Evolutionary conservation across 2,329 filamentous ascomycete species (phyloP), one percentile per base, ranked within the genome.

Genomic region (Lasiodiplodia citricola): DNA sequence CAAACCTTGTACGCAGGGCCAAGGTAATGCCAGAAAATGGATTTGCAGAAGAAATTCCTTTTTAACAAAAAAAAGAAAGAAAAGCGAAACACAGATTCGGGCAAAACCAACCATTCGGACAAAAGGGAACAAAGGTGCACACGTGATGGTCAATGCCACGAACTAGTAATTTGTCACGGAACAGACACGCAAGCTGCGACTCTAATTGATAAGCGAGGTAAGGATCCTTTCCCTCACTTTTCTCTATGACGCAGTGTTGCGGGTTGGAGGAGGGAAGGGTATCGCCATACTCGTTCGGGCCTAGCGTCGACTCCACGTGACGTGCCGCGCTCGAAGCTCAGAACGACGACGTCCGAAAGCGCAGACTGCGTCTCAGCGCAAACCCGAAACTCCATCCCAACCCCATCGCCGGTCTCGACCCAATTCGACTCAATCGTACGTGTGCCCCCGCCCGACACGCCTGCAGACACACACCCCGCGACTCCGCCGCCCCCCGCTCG

Each of bases 351-450:
- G 51, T 66, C 63, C 51, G 63, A 41, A 25, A 54, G 62, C 31
- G 44, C 63, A 66, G 51, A 44, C 63, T 14, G 21, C 28, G 21
- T 31, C 51, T 25, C 60, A 64, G 60, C 54, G 41, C 65, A 67
- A 58, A 44, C 41, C 41, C 65, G 38, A 62, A 58, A 67, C 54
- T 56, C 54, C 65, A 67, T 67, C 65, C 41, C 28, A 51, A 25
- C 16, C 50, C 52, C 52, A 68, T 65, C 67, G 52, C 60, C 67
- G 67, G 38, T 52, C 41, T 25, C 51, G 62, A 62, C 41, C 52
- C 58, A 57, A 68, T 68, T 58, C 58, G 58, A 56, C 51, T 68
- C 67, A 64, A 57, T 65, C 55, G 67, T 68, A 68, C 37, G 67
- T 65, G 50, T 28, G n/a, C 31, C 56, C 54, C 41, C 31, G 37